phyloP scores from a whole-genome alignment of 176 grass and related monocot genomes.

The Bromus sterilis region DNA sequence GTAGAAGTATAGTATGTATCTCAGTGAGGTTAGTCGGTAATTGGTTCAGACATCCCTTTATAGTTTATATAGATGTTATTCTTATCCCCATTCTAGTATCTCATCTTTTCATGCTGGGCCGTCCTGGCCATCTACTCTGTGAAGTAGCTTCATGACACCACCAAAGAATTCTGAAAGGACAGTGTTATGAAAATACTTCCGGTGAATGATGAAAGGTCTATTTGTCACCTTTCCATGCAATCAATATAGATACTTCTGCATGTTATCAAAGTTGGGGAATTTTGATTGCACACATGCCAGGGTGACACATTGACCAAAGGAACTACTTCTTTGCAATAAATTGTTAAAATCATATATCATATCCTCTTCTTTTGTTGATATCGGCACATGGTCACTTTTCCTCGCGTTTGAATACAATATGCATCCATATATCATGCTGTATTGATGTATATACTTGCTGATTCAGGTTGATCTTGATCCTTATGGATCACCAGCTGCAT shows the following conservation, averaged over 20 bases:
- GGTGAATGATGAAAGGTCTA: neutral
- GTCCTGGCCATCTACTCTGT: neutral
- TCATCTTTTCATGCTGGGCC: neutral
- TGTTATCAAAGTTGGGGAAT: neutral
- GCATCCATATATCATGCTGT: neutral
- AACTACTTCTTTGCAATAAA: neutral
- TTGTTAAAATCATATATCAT: neutral
- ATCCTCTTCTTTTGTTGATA: neutral
- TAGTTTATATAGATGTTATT: neutral
- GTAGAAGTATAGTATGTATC: neutral
- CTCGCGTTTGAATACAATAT: neutral
- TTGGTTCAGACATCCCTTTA: neutral
- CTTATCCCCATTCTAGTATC: neutral
- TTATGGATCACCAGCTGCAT: conserved; percentile 76
- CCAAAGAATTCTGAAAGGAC: neutral
- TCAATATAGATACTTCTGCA: neutral
- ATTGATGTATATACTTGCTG: neutral
- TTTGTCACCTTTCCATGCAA: neutral
- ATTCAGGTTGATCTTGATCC: conserved; percentile 85
- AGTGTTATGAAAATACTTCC: neutral
- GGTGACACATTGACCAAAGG: neutral
- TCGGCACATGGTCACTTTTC: neutral
- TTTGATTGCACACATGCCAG: neutral
- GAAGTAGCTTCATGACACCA: neutral
- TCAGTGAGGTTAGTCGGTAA: neutral